Evolutionary conservation across 805 yeast genomes (phyloP).

Genomic region (Ogataea glucozyma): DNA sequence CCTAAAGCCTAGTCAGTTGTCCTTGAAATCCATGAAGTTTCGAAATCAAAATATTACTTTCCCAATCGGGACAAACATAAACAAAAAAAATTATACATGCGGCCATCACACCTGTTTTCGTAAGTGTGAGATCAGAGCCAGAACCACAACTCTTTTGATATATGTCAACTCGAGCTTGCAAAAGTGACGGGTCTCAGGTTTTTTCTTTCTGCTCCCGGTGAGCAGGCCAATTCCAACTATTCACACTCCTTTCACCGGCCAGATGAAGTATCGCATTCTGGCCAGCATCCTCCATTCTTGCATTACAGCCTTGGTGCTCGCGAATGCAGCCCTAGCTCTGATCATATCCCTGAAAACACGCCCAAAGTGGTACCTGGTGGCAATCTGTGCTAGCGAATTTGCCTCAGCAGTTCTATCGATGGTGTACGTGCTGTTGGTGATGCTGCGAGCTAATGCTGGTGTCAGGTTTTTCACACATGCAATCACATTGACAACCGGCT

Average conservation of each 20-base stretch:
- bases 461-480: not conserved
- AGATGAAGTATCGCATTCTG: not conserved
- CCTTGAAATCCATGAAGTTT: not conserved
- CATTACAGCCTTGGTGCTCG: not conserved
- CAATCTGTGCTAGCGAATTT: not conserved
- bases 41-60: slow-evolving; percentile 3
- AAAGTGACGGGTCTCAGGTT: slow-evolving; percentile 1
- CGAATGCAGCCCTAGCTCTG: slow-evolving; percentile 9
- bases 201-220: not conserved
- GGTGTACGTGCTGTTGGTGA: not conserved
- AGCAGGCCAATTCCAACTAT: slow-evolving; percentile 5
- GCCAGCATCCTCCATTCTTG: not conserved
- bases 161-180: no score
- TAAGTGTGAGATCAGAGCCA: no score
- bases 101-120: no score
- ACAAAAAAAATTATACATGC: slow-evolving; percentile 4
- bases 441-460: not conserved
- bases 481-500: not conserved
- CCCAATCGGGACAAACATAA: slow-evolving; percentile 7
- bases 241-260: slow-evolving; percentile 1
- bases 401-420: not conserved
- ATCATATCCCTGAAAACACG: slow-evolving; percentile 3
- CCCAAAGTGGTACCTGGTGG: not conserved
- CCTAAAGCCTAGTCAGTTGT: no score
- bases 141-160: no score